Conservation (phyloP, 805 yeast species). For the Candida xiaguanensis region DNA sequence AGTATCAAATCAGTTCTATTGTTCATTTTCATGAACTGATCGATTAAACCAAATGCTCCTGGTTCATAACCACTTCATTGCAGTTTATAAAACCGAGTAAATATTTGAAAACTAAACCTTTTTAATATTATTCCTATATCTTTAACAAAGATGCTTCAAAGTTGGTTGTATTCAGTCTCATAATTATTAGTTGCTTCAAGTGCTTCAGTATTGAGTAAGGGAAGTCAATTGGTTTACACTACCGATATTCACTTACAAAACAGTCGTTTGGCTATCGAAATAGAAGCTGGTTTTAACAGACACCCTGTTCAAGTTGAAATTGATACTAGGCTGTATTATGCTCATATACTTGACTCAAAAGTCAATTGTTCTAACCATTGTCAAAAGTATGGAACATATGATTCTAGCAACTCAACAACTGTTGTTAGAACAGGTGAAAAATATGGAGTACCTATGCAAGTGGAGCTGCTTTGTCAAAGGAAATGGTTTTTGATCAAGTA, state of each 20-base stretch:
- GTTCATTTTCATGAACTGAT: no score
- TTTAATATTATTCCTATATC: no score
- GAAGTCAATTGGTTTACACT: no score
- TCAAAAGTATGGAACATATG: neutral
- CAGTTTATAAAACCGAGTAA: no score
- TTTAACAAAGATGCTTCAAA: no score
- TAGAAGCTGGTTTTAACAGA: neutral
- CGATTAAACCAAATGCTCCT: no score
- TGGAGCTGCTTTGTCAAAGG: neutral
- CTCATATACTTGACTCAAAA: neutral
- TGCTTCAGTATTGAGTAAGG: no score
- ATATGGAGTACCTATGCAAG: neutral
- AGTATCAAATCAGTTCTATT: no score
- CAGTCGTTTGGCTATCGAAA: neutral
- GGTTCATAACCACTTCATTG: no score
- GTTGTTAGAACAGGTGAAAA: neutral
- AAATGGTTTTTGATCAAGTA: neutral
- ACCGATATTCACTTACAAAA: neutral
- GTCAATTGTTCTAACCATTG: neutral
- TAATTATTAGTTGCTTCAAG: no score
- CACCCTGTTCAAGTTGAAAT: neutral
- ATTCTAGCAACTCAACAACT: neutral
- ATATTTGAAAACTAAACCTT: no score
- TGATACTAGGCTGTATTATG: neutral
- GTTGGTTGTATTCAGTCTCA: no score